These are phyloP conservation scores for Stephania yunnanensis DNA, from an alignment of 164 flowering plant genomes.

Conservation along the genomic window DNA sequence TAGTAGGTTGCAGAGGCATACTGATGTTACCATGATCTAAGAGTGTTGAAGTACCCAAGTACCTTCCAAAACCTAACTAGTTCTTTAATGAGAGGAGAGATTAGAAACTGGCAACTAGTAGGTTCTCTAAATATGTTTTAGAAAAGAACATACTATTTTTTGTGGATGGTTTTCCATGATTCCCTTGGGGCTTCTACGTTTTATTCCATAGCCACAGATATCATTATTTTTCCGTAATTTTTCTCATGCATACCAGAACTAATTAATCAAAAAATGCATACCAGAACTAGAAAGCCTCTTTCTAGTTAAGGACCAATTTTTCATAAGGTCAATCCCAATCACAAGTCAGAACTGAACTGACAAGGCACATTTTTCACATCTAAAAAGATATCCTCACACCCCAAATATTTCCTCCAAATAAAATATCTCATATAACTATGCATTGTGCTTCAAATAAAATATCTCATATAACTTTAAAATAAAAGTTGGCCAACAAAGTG, in stretches of 20 bases:
- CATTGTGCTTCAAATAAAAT: no score
- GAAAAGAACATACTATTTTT: background rate
- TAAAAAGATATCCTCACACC: background rate
- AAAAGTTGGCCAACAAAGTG: no score
- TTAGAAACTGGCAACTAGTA: no score
- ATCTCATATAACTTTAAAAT: background rate
- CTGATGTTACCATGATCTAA: no score
- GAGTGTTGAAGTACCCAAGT: background rate
- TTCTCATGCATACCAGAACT: background rate
- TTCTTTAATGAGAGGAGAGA: background rate
- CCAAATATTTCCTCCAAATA: background rate
- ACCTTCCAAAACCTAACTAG: background rate
- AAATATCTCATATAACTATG: background rate
- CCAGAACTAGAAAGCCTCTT: background rate
- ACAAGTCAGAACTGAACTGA: background rate
- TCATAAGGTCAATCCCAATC: background rate
- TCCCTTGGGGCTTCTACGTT: background rate
- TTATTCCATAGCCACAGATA: background rate
- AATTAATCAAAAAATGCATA: background rate
- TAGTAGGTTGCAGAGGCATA: no score
- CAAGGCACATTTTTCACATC: background rate
- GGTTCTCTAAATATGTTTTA: background rate
- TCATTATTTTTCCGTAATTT: background rate
- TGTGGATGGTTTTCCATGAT: background rate
- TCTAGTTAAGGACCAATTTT: background rate